Percentiles rank a stretch among this genome's conserved stretches.
Conservation (phyloP, 345 rosid species). For the Sisymbrium altissimum region DNA sequence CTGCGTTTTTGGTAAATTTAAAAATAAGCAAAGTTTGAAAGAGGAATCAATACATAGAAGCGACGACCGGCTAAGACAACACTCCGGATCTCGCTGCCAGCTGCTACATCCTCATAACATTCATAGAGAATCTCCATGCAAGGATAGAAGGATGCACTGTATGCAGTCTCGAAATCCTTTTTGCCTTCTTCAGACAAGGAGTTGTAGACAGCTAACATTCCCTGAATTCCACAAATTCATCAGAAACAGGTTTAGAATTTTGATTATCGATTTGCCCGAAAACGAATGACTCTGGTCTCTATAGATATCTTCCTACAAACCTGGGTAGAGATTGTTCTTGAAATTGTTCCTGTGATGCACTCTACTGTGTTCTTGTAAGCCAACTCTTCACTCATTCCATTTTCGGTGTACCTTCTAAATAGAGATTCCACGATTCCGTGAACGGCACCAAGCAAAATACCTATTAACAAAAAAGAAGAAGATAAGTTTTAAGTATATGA, state of each 20-base stretch:
- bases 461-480: slow-evolving; percentile 31
- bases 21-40: neutral
- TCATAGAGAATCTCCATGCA: slow-evolving; percentile 88
- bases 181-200: slow-evolving; percentile 73
- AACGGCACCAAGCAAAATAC: slow-evolving; percentile 86
- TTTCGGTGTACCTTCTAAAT: slow-evolving; percentile 75
- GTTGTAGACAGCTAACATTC: slow-evolving; percentile 86
- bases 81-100: slow-evolving; percentile 77
- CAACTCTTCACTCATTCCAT: slow-evolving; percentile 68
- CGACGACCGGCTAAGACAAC: slow-evolving; percentile 95
- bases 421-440: slow-evolving; percentile 83
- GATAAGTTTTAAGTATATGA: neutral
- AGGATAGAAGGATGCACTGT: slow-evolving; percentile 76
- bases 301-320: slow-evolving; percentile 34
- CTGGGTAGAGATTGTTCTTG: slow-evolving; percentile 80
- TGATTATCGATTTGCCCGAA: neutral
- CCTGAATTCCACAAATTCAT: slow-evolving; percentile 39
- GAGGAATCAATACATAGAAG: slow-evolving; percentile 51
- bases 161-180: slow-evolving; percentile 70
- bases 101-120: slow-evolving; percentile 87
- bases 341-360: slow-evolving; percentile 78
- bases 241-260: neutral
- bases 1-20: neutral
- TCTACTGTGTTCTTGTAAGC: slow-evolving; percentile 93
- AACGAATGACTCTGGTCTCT: neutral